Percentiles rank a stretch among this genome's conserved stretches.
phyloP scores from a whole-genome alignment of 1,284 basidiomycete genomes.

The Trametes hirsuta region DNA sequence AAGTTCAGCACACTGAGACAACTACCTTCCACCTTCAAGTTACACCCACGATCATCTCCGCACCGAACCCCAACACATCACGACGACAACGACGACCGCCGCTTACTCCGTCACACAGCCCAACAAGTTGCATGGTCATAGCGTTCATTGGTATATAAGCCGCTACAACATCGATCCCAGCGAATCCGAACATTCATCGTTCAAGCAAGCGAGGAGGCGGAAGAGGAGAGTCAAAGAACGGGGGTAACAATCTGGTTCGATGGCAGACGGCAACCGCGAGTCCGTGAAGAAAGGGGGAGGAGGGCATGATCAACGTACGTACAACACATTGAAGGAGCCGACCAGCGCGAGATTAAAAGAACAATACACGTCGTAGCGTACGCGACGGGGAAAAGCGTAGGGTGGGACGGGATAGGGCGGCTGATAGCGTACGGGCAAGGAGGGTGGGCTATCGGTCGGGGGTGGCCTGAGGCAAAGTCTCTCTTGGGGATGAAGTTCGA shows the following conservation, averaged over 20 bases:
- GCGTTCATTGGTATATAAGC: constrained; percentile 25
- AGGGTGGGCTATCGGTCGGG: constrained; percentile 21
- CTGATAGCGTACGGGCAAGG: constrained; percentile 19
- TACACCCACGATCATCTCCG: too few species aligned
- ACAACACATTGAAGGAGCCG: background rate
- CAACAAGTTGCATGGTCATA: constrained; percentile 5
- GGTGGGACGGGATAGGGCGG: background rate
- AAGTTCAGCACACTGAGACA: too few species aligned
- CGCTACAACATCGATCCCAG: constrained; percentile 19
- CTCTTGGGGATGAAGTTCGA: constrained; percentile 18
- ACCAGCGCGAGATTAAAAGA: constrained; percentile 12
- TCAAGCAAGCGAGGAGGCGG: constrained; percentile 1
- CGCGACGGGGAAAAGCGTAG: background rate
- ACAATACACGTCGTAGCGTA: constrained; percentile 15
- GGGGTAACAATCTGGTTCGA: constrained; percentile 4
- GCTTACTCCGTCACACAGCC: background rate
- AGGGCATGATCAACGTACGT: background rate
- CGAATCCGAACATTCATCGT: constrained; percentile 3
- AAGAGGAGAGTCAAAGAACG: background rate
- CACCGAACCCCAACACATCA: background rate
- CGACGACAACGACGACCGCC: background rate
- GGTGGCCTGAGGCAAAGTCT: constrained; percentile 21
- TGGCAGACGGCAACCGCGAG: constrained; percentile 5
- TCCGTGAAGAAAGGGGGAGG: constrained; percentile 1
- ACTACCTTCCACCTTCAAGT: too few species aligned